Base-by-base conservation (phyloP, 2,329 filamentous ascomycete genomes). In the Cytospora leucostoma region DNA sequence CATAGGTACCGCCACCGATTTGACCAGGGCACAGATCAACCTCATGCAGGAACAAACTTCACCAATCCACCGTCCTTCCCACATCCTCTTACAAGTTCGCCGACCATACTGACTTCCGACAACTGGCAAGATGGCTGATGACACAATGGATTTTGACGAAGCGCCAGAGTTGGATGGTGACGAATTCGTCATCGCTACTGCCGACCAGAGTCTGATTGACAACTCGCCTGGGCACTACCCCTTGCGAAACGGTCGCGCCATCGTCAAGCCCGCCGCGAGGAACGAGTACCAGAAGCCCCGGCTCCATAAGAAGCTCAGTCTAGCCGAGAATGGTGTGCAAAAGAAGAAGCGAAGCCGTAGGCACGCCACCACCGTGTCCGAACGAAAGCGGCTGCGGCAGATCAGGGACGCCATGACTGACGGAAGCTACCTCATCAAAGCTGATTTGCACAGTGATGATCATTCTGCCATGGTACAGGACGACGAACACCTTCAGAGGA, bases 101-200 rank as follows among this genome's bases (percentile, higher is more conserved):
- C 13, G 4, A 13, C 8, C 32, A 13, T 17, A 33, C 19, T n/a
- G 19, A 21, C 27, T 19, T 17, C 13, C 19, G 47, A 32, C 50
- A 2, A 27, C 7, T 5, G 6, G 12, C 35, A 47, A 5, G 0
- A 55, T 61, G 58, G 51, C n/a, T 4, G 51, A 37, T 7, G n/a
- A 61, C 19, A n/a, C 3, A 13, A 55, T 61, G 51, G 38, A 55
- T 12, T n/a, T 40, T 8, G 37, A 61, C 50, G 34, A 19, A 19
- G 13, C 52, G 4, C 27, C 27, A 27, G 27, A 27, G 27, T 27
- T 27, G 27, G 27, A 27, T 4, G 27, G 27, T 13, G 38, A 7
- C 12, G 50, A 50, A 12, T 11, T 15, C 44, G n/a, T 8, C 2
- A 11, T 32, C 17, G 12, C 51, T 15, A 19, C 19, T 3, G 13